A percentile compares a stretch with the other conserved stretches of the same genome.
Conservation (phyloP, 2,329 filamentous ascomycete genomes). For the Lasiodiplodia citricola region DNA sequence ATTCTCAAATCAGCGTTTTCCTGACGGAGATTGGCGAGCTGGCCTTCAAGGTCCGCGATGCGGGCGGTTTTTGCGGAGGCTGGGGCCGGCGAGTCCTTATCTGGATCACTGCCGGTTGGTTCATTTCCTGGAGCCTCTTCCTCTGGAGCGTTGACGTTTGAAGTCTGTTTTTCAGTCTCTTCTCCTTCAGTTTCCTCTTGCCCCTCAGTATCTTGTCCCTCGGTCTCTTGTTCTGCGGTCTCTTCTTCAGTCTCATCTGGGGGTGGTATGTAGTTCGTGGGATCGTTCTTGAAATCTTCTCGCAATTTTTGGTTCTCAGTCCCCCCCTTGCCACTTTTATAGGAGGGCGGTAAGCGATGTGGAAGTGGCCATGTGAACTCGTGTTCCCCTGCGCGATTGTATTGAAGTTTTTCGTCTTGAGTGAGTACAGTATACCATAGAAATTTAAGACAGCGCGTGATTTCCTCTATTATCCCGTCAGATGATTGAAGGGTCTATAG, state of each 20-base stretch:
- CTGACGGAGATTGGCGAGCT: background rate
- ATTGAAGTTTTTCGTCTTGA: background rate
- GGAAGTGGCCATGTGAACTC: background rate
- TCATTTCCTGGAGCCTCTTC: background rate
- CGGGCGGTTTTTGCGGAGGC: background rate
- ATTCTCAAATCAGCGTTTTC: background rate
- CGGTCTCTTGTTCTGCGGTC: background rate
- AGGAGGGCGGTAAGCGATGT: background rate
- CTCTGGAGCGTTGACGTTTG: background rate
- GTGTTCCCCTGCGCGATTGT: background rate
- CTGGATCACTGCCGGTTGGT: background rate
- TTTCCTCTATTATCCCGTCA: background rate
- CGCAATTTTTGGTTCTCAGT: background rate
- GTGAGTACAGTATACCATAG: background rate
- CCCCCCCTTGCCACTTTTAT: background rate
- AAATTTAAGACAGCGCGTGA: background rate
- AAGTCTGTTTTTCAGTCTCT: background rate
- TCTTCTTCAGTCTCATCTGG: background rate
- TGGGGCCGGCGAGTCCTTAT: background rate
- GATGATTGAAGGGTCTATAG: background rate
- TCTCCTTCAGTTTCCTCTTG: too few species aligned
- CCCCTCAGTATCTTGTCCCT: background rate
- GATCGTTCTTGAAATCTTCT: background rate
- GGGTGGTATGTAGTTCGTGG: background rate
- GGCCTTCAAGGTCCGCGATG: background rate